Evolutionary conservation across 202 grass and related monocot genomes (phyloP).

Genomic region (Bolboschoenoplectus hybrid): DNA sequence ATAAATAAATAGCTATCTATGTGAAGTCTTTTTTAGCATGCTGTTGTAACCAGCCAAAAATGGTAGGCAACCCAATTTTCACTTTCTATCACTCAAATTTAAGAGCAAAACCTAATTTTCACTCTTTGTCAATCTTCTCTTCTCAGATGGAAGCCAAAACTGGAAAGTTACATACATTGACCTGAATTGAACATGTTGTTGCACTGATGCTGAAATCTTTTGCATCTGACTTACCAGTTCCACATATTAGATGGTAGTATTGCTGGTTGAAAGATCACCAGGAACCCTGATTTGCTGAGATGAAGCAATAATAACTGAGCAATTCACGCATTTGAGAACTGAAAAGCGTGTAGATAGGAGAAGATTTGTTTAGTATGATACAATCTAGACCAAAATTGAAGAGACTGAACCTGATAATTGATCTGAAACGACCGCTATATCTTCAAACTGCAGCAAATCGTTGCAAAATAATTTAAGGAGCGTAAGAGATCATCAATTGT

Average conservation of each 20-base stretch:
- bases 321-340: background rate
- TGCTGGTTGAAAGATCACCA: background rate
- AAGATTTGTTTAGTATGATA: background rate
- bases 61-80: background rate
- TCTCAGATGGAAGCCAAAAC: background rate
- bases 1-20: background rate
- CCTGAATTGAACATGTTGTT: conserved; percentile 18
- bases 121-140: conserved; percentile 9
- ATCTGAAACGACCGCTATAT: conserved; percentile 10
- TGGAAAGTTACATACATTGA: conserved; percentile 36
- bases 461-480: background rate
- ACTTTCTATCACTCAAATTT: conserved; percentile 8
- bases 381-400: conserved; percentile 16
- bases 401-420: conserved; percentile 25
- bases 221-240: background rate
- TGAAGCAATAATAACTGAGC: background rate
- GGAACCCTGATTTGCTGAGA: background rate
- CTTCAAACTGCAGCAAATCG: background rate
- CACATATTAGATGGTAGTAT: background rate
- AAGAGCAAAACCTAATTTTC: background rate
- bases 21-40: background rate
- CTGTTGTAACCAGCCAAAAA: conserved; percentile 3
- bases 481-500: background rate
- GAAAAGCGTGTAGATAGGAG: background rate
- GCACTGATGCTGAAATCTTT: background rate